Percentiles rank a stretch among this genome's conserved stretches.
Evolutionary conservation across 2,329 filamentous ascomycete species (phyloP).

Genomic region (Dryadomyces quercus-mongolicae): DNA sequence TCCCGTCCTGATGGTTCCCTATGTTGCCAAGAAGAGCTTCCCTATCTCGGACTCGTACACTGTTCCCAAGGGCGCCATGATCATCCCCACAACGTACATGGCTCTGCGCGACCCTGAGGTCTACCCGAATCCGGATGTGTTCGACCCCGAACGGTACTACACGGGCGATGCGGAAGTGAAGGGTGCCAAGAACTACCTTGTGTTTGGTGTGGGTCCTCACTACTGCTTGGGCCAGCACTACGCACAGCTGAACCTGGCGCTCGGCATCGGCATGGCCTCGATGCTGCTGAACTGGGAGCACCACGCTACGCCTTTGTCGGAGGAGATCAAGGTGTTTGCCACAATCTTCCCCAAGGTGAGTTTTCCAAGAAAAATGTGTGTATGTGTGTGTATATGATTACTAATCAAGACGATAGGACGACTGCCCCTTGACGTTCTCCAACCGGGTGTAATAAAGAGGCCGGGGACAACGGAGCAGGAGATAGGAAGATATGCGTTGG

Average conservation of each 20-base stretch:
- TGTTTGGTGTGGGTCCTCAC: slow-evolving; percentile 91
- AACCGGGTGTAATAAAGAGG: slow-evolving; percentile 20
- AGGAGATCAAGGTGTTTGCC: slow-evolving; percentile 97
- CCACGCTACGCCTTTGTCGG: slow-evolving; percentile 67
- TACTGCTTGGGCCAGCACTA: slow-evolving; percentile 95
- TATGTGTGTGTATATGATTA: neutral
- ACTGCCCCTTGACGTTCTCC: slow-evolving; percentile 67
- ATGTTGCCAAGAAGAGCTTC: slow-evolving; percentile 89
- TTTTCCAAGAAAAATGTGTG: neutral
- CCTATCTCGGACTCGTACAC: slow-evolving; percentile 80
- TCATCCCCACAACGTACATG: slow-evolving; percentile 83
- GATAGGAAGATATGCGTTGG: neutral
- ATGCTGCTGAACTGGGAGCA: slow-evolving; percentile 85
- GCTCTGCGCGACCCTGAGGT: slow-evolving; percentile 86
- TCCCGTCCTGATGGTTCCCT: slow-evolving; percentile 94
- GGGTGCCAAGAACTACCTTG: slow-evolving; percentile 86
- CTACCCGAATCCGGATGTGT: slow-evolving; percentile 79
- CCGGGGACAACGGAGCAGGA: neutral
- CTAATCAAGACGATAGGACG: slow-evolving; percentile 44
- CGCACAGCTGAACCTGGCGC: slow-evolving; percentile 75
- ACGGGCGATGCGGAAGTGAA: slow-evolving; percentile 77
- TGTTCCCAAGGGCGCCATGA: slow-evolving; percentile 90
- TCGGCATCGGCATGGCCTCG: slow-evolving; percentile 82
- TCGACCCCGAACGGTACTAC: slow-evolving; percentile 87
- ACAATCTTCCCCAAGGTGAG: slow-evolving; percentile 84